Conservation (phyloP, 78 protist species). For the Dictyostelium citrinum region DNA sequence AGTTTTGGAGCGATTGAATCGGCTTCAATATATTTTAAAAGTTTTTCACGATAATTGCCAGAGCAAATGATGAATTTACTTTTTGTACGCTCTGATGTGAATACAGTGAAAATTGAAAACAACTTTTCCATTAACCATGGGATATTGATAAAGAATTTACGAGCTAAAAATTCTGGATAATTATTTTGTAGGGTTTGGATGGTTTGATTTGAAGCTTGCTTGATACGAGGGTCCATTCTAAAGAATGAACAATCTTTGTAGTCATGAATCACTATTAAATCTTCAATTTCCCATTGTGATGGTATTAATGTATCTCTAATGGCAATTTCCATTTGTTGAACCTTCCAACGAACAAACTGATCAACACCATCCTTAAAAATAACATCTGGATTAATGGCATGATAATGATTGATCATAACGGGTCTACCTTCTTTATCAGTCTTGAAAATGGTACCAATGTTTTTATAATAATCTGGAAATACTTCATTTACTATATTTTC, state of each 20-base stretch:
- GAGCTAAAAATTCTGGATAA: slow-evolving; percentile 50
- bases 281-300: background rate
- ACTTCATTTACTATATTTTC: background rate
- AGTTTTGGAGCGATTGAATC: background rate
- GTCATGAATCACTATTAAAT: slow-evolving; percentile 45
- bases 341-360: slow-evolving; percentile 46
- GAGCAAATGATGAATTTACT: slow-evolving; percentile 42
- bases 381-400: slow-evolving; percentile 9
- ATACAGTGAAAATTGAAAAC: background rate
- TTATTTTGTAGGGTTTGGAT: slow-evolving; percentile 28
- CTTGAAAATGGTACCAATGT: slow-evolving; percentile 26
- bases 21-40: slow-evolving; percentile 27
- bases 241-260: slow-evolving; percentile 54
- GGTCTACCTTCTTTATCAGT: slow-evolving; percentile 48
- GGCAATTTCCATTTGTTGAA: slow-evolving; percentile 43
- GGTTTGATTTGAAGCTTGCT: background rate
- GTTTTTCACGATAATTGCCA: background rate
- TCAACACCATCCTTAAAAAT: slow-evolving; percentile 18
- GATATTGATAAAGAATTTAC: slow-evolving; percentile 34
- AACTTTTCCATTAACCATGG: slow-evolving; percentile 33
- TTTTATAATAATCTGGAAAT: slow-evolving; percentile 56
- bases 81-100: slow-evolving; percentile 25
- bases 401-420: slow-evolving; percentile 54
- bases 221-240: slow-evolving; percentile 25
- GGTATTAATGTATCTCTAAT: background rate